Conservation (phyloP, 129 eudicot genomes). For the Scalesia atractyloides region DNA sequence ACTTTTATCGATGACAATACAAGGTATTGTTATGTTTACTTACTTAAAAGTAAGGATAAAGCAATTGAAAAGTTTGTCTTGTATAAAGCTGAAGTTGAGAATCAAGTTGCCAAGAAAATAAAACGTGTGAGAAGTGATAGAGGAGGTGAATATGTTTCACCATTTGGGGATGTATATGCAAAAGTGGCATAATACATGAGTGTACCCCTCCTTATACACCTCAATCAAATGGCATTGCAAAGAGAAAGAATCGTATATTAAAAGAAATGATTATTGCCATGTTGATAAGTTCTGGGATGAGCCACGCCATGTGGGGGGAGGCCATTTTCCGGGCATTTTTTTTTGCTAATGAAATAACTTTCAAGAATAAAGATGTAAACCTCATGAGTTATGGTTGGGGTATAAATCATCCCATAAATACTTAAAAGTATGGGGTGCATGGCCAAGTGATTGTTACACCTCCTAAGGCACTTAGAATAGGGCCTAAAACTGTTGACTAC, state of each 20-base stretch:
- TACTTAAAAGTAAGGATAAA: neutral
- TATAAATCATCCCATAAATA: neutral
- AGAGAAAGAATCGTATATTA: neutral
- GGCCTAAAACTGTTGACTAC: neutral
- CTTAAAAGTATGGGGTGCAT: no score
- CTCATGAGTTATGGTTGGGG: neutral
- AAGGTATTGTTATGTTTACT: neutral
- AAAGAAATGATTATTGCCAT: neutral
- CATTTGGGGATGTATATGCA: neutral
- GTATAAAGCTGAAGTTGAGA: neutral
- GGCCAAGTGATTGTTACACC: neutral
- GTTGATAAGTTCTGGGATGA: neutral
- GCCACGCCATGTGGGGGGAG: neutral
- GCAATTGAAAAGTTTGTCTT: neutral
- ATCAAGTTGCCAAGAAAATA: neutral
- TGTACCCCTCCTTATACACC: neutral
- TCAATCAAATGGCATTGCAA: neutral
- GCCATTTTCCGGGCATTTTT: neutral
- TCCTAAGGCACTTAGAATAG: neutral
- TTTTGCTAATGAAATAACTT: neutral
- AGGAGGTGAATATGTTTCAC: neutral
- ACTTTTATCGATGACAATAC: neutral
- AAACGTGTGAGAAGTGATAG: no score
- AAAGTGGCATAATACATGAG: neutral
- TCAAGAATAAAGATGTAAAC: neutral